Conservation (phyloP, 1,139 yeast species). For the Pichia sp. region DNA sequence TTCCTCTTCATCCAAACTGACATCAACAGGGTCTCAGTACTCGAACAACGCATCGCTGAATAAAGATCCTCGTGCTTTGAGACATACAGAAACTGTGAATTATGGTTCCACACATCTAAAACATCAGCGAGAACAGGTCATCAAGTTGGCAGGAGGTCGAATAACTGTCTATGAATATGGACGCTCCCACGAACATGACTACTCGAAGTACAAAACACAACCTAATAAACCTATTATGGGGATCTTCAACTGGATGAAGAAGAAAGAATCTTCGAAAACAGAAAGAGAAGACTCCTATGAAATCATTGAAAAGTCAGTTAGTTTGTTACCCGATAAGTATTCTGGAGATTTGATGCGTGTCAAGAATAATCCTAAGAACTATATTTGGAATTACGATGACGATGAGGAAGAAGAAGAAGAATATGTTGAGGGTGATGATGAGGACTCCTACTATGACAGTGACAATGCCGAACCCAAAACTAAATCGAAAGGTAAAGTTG, state of each 20-base stretch:
- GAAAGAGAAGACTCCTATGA: conserved; percentile 28
- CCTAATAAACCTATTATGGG: conserved; percentile 28
- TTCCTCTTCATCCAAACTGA: background rate
- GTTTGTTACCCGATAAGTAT: conserved; percentile 37
- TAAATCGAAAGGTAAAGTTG: background rate
- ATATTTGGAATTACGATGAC: conserved; percentile 36
- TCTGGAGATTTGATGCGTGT: conserved; percentile 33
- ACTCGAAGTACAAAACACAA: conserved; percentile 33
- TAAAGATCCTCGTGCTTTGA: conserved; percentile 13
- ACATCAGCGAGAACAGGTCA: conserved; percentile 30
- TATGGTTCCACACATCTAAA: conserved; percentile 69
- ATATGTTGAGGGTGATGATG: conserved; percentile 28
- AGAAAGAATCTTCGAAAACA: conserved; percentile 24
- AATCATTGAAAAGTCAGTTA: conserved; percentile 34
- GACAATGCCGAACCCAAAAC: conserved; percentile 22
- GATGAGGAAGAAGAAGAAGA: conserved; percentile 33
- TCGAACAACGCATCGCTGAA: background rate
- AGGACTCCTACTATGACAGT: conserved; percentile 27
- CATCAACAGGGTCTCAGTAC: conserved; percentile 6
- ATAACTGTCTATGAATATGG: conserved; percentile 34
- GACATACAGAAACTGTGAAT: conserved; percentile 43
- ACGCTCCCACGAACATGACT: conserved; percentile 35
- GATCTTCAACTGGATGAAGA: conserved; percentile 32
- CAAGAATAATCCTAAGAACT: conserved; percentile 36
- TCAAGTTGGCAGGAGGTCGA: conserved; percentile 29